Base-by-base conservation (phyloP, 2,329 filamentous ascomycete genomes). In the Penicillium sp. region DNA sequence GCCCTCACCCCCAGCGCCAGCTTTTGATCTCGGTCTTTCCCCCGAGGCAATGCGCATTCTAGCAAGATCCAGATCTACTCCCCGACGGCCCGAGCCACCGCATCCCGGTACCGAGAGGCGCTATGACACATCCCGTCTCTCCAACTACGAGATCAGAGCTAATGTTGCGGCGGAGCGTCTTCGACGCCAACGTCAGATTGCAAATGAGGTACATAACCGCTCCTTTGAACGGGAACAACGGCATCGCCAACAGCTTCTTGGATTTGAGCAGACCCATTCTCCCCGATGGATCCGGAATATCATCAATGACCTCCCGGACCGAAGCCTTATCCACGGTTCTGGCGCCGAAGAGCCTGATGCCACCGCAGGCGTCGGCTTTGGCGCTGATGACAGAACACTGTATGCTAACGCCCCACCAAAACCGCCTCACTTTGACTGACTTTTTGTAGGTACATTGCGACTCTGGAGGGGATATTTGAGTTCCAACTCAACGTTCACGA, bases 321-420 rank as follows among this genome's bases (percentile, higher is more conserved):
- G 70, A 51, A 65, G 62, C 44, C 53, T 65, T 46, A 63, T 63
- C 6, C 56, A 65, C 50, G 60, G 61, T 20, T 57, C 64, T 47
- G 62, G 69, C 43, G 69, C 72, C 33, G 65, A 68, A 48, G 71
- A 74, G 25, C 65, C 67, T 28, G 72, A 72, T 39, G 71, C 73
- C 14, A 77, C 76, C 14, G 75, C 76, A 50, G 76, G 76, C 18
- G 65, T 79, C 45, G 76, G 75, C 8, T 79, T 75, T 72, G 74
- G 74, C 47, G 67, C 65, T 8, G 74, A 79, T 63, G 76, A 75
- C 16, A 68, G 72, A 58, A 74, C 69, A 50, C 55, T 79, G 76
- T 79, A 66, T 69, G 76, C 71, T 40, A 5, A 35, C 24, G 24
- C 4, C 7, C 5, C 25, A 4, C 40, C 5, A 11, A 16, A 30